Conservation (phyloP, 495 filamentous ascomycete genomes). For the Coniosporium apollinis region DNA sequence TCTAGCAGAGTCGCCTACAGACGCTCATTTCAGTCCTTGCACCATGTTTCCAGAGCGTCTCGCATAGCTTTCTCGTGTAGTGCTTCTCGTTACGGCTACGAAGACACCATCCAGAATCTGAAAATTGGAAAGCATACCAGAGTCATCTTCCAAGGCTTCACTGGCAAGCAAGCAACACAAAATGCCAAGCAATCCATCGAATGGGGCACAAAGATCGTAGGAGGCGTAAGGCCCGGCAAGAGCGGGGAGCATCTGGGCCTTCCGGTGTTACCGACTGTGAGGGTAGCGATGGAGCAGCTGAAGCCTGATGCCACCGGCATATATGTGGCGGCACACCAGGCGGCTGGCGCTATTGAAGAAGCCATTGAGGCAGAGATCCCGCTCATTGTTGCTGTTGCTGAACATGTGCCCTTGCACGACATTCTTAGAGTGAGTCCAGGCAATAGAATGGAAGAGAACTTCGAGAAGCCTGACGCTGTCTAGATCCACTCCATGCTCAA, state of each 20-base stretch:
- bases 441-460: slow-evolving; percentile 1
- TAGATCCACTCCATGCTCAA: slow-evolving; percentile 62
- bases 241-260: slow-evolving; percentile 65
- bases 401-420: slow-evolving; percentile 81
- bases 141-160: slow-evolving; percentile 84
- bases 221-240: slow-evolving; percentile 65
- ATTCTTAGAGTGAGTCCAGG: slow-evolving; percentile 47
- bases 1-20: too few species aligned
- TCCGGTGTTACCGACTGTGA: slow-evolving; percentile 60
- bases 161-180: slow-evolving; percentile 57
- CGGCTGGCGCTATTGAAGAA: slow-evolving; percentile 65
- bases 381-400: slow-evolving; percentile 74
- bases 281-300: slow-evolving; percentile 51
- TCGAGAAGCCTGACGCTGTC: slow-evolving; percentile 1
- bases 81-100: slow-evolving; percentile 25
- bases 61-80: slow-evolving; percentile 26
- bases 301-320: slow-evolving; percentile 77
- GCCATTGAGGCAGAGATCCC: slow-evolving; percentile 81
- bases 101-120: slow-evolving; percentile 55
- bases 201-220: slow-evolving; percentile 80
- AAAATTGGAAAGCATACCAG: slow-evolving; percentile 63
- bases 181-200: slow-evolving; percentile 69
- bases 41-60: not conserved
- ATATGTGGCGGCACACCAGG: slow-evolving; percentile 68
- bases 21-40: too few species aligned